Evolutionary conservation across 345 rosid genomes (phyloP), one percentile per base, ranked within the genome.

Genomic region (Eutrema japonicum): DNA sequence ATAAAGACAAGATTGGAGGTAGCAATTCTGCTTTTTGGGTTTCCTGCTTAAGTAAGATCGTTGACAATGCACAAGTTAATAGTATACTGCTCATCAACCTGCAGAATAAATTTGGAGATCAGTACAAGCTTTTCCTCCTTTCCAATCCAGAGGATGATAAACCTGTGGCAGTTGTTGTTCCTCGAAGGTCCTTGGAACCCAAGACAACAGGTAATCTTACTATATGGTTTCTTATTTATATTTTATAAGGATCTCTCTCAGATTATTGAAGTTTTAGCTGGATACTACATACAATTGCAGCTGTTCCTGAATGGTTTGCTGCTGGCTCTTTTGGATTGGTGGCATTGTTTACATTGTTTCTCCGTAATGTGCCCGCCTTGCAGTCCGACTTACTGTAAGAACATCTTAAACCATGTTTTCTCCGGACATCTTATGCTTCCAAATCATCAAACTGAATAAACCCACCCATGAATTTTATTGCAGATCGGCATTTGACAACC

Each of bases 281-380:
- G 35, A 12, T 36, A 8, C 74, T 36, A 62, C 29, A 7, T 62
- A 42, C 40, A 68, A 61, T n/a, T 82, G 81, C 88, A 94, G 98
- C 92, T 33, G 93, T 91, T 30, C 98, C 98, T 9, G 96, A 91
- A 80, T 94, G 98, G 97, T 86, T 94, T 81, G 98, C 97, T 64
- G 96, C 98, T 58, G 95, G 89, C 26, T 83, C 97, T 48, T 94
- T 94, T 81, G 98, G 95, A 80, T 66, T 89, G 74, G 89, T 88
- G 75, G 84, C 98, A 10, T 61, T 89, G 75, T 89, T 88, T 51
- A 86, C 98, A 9, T 74, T 89, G 79, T 96, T 91, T 81, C 89
- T 94, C 57, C 89, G 93, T 46, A 94, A 91, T 70, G 98, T 94
- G 5, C 98, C 97, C 32, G 88, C 87, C 46, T 60, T 89, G 80